A percentile compares a stretch with the other conserved stretches of the same genome.
phyloP scores from a whole-genome alignment of 1,139 yeast species.

The Yamadazyma oceani region DNA sequence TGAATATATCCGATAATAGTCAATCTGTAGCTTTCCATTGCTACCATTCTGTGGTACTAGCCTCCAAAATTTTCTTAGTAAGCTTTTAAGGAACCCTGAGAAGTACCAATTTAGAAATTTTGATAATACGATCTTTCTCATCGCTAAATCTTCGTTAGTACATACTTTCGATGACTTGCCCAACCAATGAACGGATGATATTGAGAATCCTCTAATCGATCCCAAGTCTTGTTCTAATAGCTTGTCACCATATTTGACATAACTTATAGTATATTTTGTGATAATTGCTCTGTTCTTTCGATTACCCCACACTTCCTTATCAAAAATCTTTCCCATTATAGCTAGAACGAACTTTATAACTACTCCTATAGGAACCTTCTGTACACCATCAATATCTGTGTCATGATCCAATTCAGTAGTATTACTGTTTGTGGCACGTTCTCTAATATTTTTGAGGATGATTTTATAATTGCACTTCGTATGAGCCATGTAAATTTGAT shows the following conservation, averaged over 20 bases:
- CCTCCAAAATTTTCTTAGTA: conserved; percentile 62
- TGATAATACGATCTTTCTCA: conserved; percentile 32
- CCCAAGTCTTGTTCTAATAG: conserved; percentile 26
- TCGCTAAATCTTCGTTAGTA: conserved; percentile 37
- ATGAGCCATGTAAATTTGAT: conserved; percentile 11
- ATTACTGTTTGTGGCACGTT: background rate
- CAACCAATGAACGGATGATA: conserved; percentile 51
- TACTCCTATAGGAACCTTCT: conserved; percentile 21
- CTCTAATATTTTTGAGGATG: conserved; percentile 2
- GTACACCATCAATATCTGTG: conserved; percentile 7
- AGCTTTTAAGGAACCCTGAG: conserved; percentile 40
- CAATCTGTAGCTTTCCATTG: conserved; percentile 13
- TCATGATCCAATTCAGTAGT: background rate
- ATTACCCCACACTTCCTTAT: conserved; percentile 57
- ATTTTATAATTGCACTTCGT: conserved; percentile 9
- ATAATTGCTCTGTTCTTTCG: conserved; percentile 45
- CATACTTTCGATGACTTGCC: conserved; percentile 25
- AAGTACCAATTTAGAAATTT: conserved; percentile 63
- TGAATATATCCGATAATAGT: conserved; percentile 57
- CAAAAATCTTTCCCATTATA: conserved; percentile 50
- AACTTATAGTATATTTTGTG: conserved; percentile 32
- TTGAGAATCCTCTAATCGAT: conserved; percentile 28
- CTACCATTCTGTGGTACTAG: conserved; percentile 51
- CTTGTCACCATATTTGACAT: conserved; percentile 38
- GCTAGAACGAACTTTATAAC: conserved; percentile 44